Conservation (phyloP, 75 land plant genomes). For the Selaginella tamariscina region DNA sequence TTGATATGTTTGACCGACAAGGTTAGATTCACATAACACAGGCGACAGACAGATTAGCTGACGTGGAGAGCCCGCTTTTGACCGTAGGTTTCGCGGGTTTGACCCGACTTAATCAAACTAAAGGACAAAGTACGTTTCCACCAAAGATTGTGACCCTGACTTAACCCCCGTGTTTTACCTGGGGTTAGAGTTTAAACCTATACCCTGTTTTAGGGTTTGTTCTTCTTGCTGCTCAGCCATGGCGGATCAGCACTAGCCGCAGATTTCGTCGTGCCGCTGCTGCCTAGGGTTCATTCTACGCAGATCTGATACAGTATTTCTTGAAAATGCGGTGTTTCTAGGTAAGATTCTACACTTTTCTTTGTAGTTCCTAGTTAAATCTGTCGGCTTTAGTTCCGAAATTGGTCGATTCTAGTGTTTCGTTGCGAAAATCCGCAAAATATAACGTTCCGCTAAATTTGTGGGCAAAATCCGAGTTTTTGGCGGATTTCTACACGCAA, state of each 20-base stretch:
- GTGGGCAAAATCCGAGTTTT: too few relatives aligned
- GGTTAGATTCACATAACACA: too few relatives aligned
- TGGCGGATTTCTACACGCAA: too few relatives aligned
- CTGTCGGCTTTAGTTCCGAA: neutral
- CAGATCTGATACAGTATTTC: too few relatives aligned
- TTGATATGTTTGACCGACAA: neutral
- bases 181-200: neutral
- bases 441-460: too few relatives aligned
- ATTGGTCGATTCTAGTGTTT: neutral
- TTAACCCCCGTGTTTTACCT: neutral
- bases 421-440: neutral
- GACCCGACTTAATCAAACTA: neutral
- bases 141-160: too few relatives aligned
- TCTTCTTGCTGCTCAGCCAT: neutral
- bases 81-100: neutral
- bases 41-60: neutral
- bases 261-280: neutral
- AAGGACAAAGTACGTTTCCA: too few relatives aligned
- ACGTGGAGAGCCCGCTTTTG: constrained; percentile 4
- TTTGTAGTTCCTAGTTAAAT: too few relatives aligned
- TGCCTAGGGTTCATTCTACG: too few relatives aligned
- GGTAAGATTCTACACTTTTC: too few relatives aligned
- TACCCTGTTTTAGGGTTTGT: neutral
- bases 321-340: too few relatives aligned
- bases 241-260: neutral